Base-by-base conservation (phyloP, 2,329 filamentous ascomycete genomes). In the Claviceps citrina region DNA sequence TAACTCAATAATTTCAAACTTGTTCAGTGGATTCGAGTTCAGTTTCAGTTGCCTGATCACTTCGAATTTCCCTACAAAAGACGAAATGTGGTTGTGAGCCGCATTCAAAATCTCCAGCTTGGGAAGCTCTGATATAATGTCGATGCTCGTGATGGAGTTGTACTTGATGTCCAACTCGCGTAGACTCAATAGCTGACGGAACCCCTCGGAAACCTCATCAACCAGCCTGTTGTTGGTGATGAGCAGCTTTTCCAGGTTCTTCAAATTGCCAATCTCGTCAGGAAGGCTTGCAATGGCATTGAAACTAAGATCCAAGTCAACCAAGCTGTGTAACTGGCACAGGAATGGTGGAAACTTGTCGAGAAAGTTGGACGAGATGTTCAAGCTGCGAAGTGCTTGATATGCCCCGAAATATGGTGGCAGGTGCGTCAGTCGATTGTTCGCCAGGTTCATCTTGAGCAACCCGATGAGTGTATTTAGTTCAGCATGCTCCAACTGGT, bases 261-360 rank as follows among this genome's bases (percentile, higher is more conserved):
- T 76, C 43, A 98, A 63, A 41, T 77, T 76, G 6, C 86, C 84
- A 47, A 98, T 83, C 46, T 78, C 66, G 12, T 80, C 77, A 1
- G 87, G 86, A 7, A 98, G 64, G 40, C 67, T 73, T 9, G 74
- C 73, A 46, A 98, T 94, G 31, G 79, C 75, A 56, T 98, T 98
- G 71, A 98, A 98, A 57, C 89, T 96, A 54, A 98, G 76, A 53
- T 98, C 91, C 31, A 98, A 73, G 55, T 98, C 89, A 10, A 94
- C 83, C 34, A 98, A 64, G 32, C 81, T 86, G 47, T 76, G 76
- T 16, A 98, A 65, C 19, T 84, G 72, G 58, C 85, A 89, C 18
- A 98, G 67, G 51, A 93, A 93, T 18, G 79, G 68, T 0, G 91
- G 91, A 46, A 98, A 93, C 31, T 74, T 74, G 42, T 81, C 79